Percentiles rank a stretch among this genome's conserved stretches.
Conservation (phyloP, 225 moss, liverwort and hornwort genomes). For the Sphagnum tenellum region DNA sequence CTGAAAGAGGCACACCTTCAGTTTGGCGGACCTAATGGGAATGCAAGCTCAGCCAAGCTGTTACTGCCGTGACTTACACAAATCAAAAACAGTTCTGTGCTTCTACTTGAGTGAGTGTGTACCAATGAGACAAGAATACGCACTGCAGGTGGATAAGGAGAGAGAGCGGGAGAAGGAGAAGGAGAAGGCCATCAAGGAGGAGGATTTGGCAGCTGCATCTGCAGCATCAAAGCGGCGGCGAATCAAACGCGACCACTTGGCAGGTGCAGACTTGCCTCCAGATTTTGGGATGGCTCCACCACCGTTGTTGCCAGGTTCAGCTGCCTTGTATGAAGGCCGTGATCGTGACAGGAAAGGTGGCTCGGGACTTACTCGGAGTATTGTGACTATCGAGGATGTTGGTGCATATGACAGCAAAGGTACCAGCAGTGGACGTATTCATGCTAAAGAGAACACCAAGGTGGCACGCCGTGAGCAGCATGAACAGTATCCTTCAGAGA, state of each 20-base stretch:
- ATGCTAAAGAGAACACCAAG: constrained; percentile 75
- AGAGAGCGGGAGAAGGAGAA: constrained; percentile 96
- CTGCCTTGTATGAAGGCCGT: constrained; percentile 60
- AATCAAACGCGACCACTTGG: constrained; percentile 71
- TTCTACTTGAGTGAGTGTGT: not conserved
- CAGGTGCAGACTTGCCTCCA: constrained; percentile 36
- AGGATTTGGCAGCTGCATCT: constrained; percentile 47
- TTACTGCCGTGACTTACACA: too few relatives aligned
- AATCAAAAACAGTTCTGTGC: constrained; percentile 1
- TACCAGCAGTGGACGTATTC: constrained; percentile 58
- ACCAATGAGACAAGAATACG: constrained; percentile 4
- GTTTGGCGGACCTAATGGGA: too few relatives aligned
- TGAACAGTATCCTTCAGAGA: constrained; percentile 75
- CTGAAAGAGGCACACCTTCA: too few relatives aligned
- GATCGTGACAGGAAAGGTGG: constrained; percentile 79
- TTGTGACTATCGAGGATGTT: constrained; percentile 60
- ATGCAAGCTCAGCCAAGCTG: too few relatives aligned
- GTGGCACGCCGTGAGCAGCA: constrained; percentile 65
- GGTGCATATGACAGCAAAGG: constrained; percentile 65
- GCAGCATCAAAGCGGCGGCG: constrained; percentile 79
- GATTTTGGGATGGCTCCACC: constrained; percentile 46
- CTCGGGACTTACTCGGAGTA: constrained; percentile 40
- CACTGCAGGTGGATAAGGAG: constrained; percentile 66
- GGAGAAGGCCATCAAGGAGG: constrained; percentile 55
- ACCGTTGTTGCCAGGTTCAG: constrained; percentile 33